Percentiles rank a stretch among this genome's conserved stretches.
Conservation (phyloP, 2,329 filamentous ascomycete species). For the Stagonosporopsis chrysanthemi region DNA sequence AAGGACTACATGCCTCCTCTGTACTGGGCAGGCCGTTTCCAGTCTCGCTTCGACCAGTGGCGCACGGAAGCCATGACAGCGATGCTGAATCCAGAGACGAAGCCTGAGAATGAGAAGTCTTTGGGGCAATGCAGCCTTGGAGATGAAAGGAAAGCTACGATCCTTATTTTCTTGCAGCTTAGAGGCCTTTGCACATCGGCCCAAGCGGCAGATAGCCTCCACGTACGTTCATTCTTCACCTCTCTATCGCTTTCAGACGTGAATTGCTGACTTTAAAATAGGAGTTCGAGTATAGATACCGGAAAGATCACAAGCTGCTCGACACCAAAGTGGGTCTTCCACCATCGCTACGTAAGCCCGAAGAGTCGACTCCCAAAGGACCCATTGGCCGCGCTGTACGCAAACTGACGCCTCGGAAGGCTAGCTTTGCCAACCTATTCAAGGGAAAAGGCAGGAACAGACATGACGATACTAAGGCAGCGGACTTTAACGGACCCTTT, state of each 20-base stretch:
- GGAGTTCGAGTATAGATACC: conserved; percentile 47
- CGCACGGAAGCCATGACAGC: conserved; percentile 41
- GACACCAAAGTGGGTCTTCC: conserved; percentile 26
- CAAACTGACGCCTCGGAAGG: conserved; percentile 46
- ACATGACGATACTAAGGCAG: conserved; percentile 23
- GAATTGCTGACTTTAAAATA: conserved; percentile 11
- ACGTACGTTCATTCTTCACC: conserved; percentile 27
- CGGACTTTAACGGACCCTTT: neutral
- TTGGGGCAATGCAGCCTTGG: conserved; percentile 33
- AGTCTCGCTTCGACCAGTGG: conserved; percentile 45
- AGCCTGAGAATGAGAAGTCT: conserved; percentile 16
- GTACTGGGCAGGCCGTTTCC: conserved; percentile 48
- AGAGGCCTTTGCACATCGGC: conserved; percentile 39
- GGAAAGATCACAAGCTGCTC: conserved; percentile 40
- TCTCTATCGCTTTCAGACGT: neutral
- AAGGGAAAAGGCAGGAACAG: conserved; percentile 45
- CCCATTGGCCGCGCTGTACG: conserved; percentile 42
- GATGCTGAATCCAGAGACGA: conserved; percentile 24
- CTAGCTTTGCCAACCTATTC: conserved; percentile 44
- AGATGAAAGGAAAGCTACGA: conserved; percentile 38
- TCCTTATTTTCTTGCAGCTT: conserved; percentile 43
- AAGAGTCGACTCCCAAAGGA: conserved; percentile 31
- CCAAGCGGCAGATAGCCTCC: conserved; percentile 44
- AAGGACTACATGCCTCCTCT: conserved; percentile 43
- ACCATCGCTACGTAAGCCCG: conserved; percentile 31